Evolutionary conservation across 2,329 filamentous ascomycete species (phyloP).

Genomic region (Ceratocystis huliohia): DNA sequence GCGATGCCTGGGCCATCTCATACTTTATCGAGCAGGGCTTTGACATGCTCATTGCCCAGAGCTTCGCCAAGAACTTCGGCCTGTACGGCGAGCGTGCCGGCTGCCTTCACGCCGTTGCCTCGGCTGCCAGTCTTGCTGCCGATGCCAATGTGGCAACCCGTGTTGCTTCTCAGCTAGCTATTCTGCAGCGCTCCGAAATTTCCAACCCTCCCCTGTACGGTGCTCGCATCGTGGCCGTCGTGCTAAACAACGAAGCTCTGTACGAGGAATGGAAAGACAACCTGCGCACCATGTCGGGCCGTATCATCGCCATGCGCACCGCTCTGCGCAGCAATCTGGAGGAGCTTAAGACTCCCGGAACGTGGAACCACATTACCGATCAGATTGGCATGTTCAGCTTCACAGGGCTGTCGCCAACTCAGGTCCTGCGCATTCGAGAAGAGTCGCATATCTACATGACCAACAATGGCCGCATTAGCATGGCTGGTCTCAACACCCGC

Average conservation of each 20-base stretch:
- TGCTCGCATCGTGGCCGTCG: conserved; percentile 69
- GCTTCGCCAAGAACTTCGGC: conserved; percentile 96
- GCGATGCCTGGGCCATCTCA: conserved; percentile 82
- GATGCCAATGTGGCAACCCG: conserved; percentile 51
- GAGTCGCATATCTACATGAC: conserved; percentile 79
- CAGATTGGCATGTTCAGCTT: conserved; percentile 99
- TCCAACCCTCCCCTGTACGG: conserved; percentile 93
- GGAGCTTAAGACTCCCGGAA: conserved; percentile 70
- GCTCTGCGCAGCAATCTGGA: conserved; percentile 69
- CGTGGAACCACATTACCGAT: conserved; percentile 93
- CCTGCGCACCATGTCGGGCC: conserved; percentile 82
- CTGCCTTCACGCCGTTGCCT: conserved; percentile 85
- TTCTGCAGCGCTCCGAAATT: conserved; percentile 94
- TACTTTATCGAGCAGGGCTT: conserved; percentile 91
- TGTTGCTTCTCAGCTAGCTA: conserved; percentile 77
- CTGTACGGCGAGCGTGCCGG: conserved; percentile 93
- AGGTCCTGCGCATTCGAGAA: conserved; percentile 57
- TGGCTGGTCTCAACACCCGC: conserved; percentile 88
- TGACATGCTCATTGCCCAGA: conserved; percentile 77
- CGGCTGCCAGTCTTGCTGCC: conserved; percentile 39
- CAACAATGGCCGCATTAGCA: conserved; percentile 95
- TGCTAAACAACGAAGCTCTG: conserved; percentile 70
- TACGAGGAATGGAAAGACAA: conserved; percentile 91
- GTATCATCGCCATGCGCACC: conserved; percentile 85
- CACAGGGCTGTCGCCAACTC: conserved; percentile 61